These are phyloP conservation scores for Leccinum griseonigrum DNA, from an alignment of 1,284 basidiomycete species.

Conservation along the genomic window DNA sequence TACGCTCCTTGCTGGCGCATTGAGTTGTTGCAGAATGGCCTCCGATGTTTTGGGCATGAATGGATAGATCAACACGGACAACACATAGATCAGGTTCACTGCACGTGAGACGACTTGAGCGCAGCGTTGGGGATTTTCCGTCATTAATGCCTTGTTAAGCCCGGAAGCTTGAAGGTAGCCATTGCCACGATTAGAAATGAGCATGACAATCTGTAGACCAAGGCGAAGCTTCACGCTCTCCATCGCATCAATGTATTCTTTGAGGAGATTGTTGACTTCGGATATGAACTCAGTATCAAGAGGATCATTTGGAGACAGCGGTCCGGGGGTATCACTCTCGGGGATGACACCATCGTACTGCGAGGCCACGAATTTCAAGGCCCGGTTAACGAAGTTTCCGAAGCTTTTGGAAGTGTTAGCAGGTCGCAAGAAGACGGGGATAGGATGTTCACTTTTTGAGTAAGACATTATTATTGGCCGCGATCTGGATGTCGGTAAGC, in stretches of 20 bases:
- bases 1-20: conserved; percentile 83
- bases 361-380: conserved; percentile 88
- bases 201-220: conserved; percentile 88
- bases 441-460: conserved; percentile 76
- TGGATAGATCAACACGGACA: conserved; percentile 86
- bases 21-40: conserved; percentile 84
- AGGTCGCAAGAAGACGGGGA: background rate
- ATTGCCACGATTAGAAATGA: conserved; percentile 90
- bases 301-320: conserved; percentile 64
- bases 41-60: conserved; percentile 95
- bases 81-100: conserved; percentile 90
- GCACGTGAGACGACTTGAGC: conserved; percentile 89
- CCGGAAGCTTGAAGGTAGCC: conserved; percentile 90
- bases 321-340: conserved; percentile 68
- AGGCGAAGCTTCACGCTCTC: conserved; percentile 89
- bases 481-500: conserved; percentile 50
- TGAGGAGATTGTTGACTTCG: conserved; percentile 79
- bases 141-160: conserved; percentile 89
- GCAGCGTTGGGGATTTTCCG: conserved; percentile 79
- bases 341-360: conserved; percentile 85
- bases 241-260: conserved; percentile 86
- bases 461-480: conserved; percentile 92
- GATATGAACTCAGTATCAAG: conserved; percentile 77
- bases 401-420: conserved; percentile 52
- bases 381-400: conserved; percentile 97